phyloP scores from a whole-genome alignment of 139 green algal species.

The Ettlia oleoabundans region DNA sequence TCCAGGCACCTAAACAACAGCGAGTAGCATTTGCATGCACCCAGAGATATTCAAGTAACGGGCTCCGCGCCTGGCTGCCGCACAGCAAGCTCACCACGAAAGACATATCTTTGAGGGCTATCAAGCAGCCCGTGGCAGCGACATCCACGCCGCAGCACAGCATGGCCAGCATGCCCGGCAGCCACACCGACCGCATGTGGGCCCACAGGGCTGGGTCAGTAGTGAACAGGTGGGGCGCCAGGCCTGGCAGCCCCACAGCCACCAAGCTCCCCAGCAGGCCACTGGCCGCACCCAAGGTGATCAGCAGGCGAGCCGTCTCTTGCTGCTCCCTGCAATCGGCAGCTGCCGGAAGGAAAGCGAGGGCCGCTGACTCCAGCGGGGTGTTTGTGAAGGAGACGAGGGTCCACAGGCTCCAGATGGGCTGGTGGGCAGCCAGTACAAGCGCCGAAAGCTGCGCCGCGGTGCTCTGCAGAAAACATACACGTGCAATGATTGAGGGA shows the following conservation, averaged over 20 bases:
- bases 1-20: too few species aligned
- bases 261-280: slow-evolving; percentile 41
- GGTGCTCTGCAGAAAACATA: slow-evolving; percentile 36
- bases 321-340: background rate
- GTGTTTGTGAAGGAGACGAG: slow-evolving; percentile 63
- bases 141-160: slow-evolving; percentile 71
- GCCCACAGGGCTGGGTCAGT: slow-evolving; percentile 61
- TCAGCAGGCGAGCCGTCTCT: slow-evolving; percentile 43
- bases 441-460: slow-evolving; percentile 59
- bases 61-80: too few species aligned
- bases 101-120: slow-evolving; percentile 50
- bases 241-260: slow-evolving; percentile 38
- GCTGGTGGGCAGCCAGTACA: slow-evolving; percentile 77
- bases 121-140: slow-evolving; percentile 55
- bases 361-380: slow-evolving; percentile 70
- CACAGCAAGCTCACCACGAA: slow-evolving; percentile 50
- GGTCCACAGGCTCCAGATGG: slow-evolving; percentile 55
- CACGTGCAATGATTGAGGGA: too few species aligned
- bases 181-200: slow-evolving; percentile 52
- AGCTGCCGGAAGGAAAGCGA: slow-evolving; percentile 63
- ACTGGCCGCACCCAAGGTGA: slow-evolving; percentile 35
- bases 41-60: too few species aligned
- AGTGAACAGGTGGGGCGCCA: slow-evolving; percentile 56
- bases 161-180: slow-evolving; percentile 57
- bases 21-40: too few species aligned